A percentile compares a stretch with the other conserved stretches of the same genome.
Conservation (phyloP, 2,329 filamentous ascomycete species). For the Pleurostoma richardsiae region DNA sequence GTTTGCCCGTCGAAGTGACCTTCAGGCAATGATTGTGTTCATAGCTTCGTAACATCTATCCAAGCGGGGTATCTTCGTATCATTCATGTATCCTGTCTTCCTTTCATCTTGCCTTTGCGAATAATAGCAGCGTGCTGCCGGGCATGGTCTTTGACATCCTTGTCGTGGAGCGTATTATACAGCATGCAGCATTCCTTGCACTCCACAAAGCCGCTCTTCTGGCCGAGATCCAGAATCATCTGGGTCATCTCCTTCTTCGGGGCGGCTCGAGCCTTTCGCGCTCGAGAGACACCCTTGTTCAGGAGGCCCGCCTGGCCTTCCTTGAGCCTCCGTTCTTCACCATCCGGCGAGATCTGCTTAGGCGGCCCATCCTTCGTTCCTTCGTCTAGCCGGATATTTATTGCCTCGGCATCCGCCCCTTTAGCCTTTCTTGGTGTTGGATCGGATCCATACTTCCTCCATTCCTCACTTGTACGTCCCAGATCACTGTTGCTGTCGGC, state of each 20-base stretch:
- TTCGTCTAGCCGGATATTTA: too few relatives aligned
- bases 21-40: too few relatives aligned
- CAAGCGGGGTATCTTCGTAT: too few relatives aligned
- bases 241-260: constrained; percentile 25
- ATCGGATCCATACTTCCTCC: neutral
- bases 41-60: too few relatives aligned
- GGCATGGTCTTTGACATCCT: constrained; percentile 34
- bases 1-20: too few relatives aligned
- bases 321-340: neutral
- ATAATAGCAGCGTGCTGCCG: constrained; percentile 24
- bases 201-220: constrained; percentile 28
- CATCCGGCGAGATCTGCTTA: neutral
- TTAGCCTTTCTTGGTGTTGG: neutral
- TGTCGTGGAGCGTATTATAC: constrained; percentile 38
- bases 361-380: too few relatives aligned
- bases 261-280: constrained; percentile 1
- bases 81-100: too few relatives aligned
- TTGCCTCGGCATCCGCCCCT: neutral
- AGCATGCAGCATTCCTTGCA: constrained; percentile 36
- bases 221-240: constrained; percentile 33
- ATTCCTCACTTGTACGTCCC: neutral
- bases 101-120: too few relatives aligned
- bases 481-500: too few relatives aligned
- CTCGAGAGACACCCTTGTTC: neutral
- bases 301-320: neutral